Conservation (phyloP, 352 stramenopile species). For the Globisporangium radiosum region DNA sequence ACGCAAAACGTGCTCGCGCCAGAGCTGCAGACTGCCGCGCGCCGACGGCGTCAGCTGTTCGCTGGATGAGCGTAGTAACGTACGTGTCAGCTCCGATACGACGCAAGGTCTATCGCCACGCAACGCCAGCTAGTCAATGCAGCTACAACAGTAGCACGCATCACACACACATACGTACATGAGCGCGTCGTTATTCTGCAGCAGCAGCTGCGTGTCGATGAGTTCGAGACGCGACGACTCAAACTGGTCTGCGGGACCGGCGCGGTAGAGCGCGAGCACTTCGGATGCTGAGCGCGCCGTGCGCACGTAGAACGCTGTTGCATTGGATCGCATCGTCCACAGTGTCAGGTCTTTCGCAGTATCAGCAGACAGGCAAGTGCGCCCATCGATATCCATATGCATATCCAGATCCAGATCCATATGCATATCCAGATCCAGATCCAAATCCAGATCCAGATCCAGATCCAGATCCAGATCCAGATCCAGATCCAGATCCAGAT, state of each 20-base stretch:
- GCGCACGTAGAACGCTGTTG: constrained; percentile 53
- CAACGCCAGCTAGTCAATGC: too few relatives aligned
- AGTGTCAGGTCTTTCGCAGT: neutral
- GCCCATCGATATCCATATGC: neutral
- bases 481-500: too few relatives aligned
- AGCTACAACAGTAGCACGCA: too few relatives aligned
- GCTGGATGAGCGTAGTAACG: neutral
- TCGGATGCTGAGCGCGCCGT: constrained; percentile 26
- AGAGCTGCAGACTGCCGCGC: neutral
- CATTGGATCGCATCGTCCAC: neutral
- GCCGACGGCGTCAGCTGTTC: neutral
- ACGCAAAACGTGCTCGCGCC: neutral
- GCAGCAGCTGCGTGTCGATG: constrained; percentile 25
- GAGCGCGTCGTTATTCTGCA: constrained; percentile 13
- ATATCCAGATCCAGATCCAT: neutral
- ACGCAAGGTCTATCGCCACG: too few relatives aligned
- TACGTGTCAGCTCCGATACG: too few relatives aligned
- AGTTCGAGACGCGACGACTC: constrained; percentile 53
- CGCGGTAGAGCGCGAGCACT: constrained; percentile 32
- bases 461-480: too few relatives aligned
- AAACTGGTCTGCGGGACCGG: constrained; percentile 43
- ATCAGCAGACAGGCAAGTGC: neutral
- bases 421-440: too few relatives aligned
- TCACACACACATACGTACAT: constrained; percentile 18
- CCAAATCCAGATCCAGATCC: too few relatives aligned